Conservation (phyloP, 371 early-diverging fungal genomes). For the Batkoa obscura region DNA sequence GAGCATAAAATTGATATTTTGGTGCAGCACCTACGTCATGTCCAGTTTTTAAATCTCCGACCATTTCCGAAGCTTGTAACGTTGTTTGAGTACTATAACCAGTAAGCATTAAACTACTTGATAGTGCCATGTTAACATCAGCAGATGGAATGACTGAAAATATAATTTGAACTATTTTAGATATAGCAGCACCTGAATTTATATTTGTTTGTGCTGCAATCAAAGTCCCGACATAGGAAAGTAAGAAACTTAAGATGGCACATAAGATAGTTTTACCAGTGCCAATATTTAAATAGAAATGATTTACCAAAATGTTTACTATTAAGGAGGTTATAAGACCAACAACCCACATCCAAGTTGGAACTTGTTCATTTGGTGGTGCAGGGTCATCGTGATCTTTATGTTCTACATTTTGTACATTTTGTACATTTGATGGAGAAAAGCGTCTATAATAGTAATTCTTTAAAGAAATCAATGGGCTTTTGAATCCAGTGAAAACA, state of each 20-base stretch:
- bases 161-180: conserved; percentile 36
- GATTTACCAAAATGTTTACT: conserved; percentile 35
- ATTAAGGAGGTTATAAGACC: conserved; percentile 34
- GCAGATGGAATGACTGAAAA: conserved; percentile 31
- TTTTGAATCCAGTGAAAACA: conserved; percentile 28
- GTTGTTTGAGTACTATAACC: conserved; percentile 32
- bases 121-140: conserved; percentile 10
- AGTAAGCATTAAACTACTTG: conserved; percentile 36
- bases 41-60: conserved; percentile 41
- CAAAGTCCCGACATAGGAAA: conserved; percentile 46
- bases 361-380: conserved; percentile 26
- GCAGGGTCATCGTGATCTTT: conserved; percentile 21
- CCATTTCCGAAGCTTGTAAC: conserved; percentile 41
- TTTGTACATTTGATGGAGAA: neutral
- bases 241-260: conserved; percentile 35
- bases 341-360: conserved; percentile 30
- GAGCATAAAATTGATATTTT: conserved; percentile 36
- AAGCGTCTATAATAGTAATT: conserved; percentile 6
- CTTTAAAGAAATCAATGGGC: conserved; percentile 11
- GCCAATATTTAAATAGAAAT: conserved; percentile 32
- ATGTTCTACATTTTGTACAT: too few relatives aligned
- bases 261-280: conserved; percentile 29
- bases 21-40: conserved; percentile 35
- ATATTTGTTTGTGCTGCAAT: conserved; percentile 37
- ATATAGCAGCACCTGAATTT: conserved; percentile 35